Base-by-base conservation (phyloP, 176 grass and related monocot genomes). In the Dactylis glomerata region DNA sequence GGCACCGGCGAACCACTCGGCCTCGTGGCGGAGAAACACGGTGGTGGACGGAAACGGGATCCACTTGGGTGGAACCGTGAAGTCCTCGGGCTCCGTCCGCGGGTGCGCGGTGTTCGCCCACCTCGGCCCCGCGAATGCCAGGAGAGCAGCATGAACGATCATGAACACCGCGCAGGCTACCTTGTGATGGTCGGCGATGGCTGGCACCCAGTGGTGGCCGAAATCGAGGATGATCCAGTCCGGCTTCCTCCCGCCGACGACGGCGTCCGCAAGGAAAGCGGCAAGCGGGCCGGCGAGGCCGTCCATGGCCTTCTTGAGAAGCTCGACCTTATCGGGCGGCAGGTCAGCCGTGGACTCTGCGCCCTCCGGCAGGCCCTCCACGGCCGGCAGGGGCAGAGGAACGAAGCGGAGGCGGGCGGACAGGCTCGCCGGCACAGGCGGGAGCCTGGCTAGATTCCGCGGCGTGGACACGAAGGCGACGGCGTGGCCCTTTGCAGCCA, bases 391-490 rank as follows among this genome's bases (percentile, higher is more conserved):
- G 1, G 80, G 75, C 38, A 91, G 33, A 11, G 85, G 3, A 10
- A 76, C 32, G 66, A 91, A 76, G 10, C 67, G 52, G 8, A 88
- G 31, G 68, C 75, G 68, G 22, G 46, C 34, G 4, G 76, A 67
- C 38, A 88, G 59, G 27, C 33, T 7, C 37, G 79, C 4, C 16
- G 64, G 89, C 26, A 85, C 27, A 0, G 77, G 67, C 19, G 83
- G 90, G 12, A 94, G 83, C 73, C 92, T 65, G 46, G 55, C 28
- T 68, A 94, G 12, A 83, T 94, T 94, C 30, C 89, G 23, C 16
- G 85, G 75, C 52, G 89, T 94, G 80, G 89, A 89, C 50, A 94
- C 10, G 83, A 91, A 91, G 28, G 86, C 55, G 34, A 94, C 67
- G 24, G 45, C 73, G 70, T 38, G 83, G 49, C 84, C 84, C 1